These are phyloP conservation scores for Paraurostyla sp. DNA, from an alignment of 73 alveolate genomes.

Conservation along the genomic window DNA sequence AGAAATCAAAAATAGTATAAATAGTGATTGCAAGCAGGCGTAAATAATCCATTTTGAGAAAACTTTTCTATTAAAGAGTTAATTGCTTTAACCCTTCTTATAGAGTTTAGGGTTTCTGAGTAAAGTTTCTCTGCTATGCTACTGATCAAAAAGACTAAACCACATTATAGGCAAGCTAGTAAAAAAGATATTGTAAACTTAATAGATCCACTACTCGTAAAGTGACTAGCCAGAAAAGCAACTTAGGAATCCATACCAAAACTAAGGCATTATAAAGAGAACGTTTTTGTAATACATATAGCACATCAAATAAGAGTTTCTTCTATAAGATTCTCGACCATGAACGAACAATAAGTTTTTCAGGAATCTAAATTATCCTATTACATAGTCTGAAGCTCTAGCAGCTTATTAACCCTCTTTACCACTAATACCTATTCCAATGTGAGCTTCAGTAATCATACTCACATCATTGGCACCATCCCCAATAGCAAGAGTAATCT, in stretches of 20 bases:
- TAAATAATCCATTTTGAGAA: constrained; percentile 47
- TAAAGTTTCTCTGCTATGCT: constrained; percentile 54
- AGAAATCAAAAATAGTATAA: background rate
- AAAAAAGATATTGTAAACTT: constrained; percentile 79
- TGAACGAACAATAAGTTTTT: constrained; percentile 92
- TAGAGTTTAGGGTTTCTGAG: constrained; percentile 16
- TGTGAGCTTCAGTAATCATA: constrained; percentile 97
- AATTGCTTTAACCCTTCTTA: constrained; percentile 17
- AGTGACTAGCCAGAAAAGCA: constrained; percentile 79
- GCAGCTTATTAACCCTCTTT: constrained; percentile 97
- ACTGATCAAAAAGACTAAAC: constrained; percentile 83
- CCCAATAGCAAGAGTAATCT: constrained; percentile 93
- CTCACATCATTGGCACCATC: constrained; percentile 99
- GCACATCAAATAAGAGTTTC: constrained; percentile 87
- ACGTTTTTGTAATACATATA: constrained; percentile 93
- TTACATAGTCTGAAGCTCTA: constrained; percentile 94
- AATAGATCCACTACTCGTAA: constrained; percentile 78
- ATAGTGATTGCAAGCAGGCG: background rate
- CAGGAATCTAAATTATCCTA: constrained; percentile 86
- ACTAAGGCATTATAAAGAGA: constrained; percentile 56
- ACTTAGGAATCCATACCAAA: constrained; percentile 47
- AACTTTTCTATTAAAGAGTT: background rate
- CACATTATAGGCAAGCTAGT: constrained; percentile 89
- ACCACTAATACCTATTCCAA: constrained; percentile 97
- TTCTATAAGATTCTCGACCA: constrained; percentile 97